Conservation (phyloP, 148 eudicot species). For the Tetragonia tetragonoides region DNA sequence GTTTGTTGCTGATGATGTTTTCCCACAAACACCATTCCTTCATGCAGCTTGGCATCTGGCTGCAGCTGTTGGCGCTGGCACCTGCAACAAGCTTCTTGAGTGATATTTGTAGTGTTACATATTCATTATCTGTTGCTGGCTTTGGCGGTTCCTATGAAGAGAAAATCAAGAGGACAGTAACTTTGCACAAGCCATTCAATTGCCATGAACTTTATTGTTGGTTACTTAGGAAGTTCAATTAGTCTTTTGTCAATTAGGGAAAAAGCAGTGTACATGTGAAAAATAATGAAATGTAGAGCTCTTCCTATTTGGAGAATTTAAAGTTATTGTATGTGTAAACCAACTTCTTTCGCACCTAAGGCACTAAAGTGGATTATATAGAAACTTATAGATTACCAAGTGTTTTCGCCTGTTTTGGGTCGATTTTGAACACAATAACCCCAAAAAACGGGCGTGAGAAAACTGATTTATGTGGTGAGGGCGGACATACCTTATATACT, state of each 20-base stretch:
- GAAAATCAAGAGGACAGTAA: neutral
- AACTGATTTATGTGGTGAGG: too few relatives aligned
- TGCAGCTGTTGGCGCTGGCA: conserved; percentile 84
- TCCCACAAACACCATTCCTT: conserved; percentile 72
- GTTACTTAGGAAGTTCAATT: neutral
- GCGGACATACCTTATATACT: too few relatives aligned
- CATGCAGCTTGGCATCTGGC: conserved; percentile 99
- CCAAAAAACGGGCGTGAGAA: too few relatives aligned
- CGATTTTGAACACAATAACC: too few relatives aligned
- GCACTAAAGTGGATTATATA: too few relatives aligned
- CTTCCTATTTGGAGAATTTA: too few relatives aligned
- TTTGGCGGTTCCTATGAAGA: neutral
- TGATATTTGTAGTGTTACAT: conserved; percentile 11
- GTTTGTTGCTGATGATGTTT: conserved; percentile 80
- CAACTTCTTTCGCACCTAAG: too few relatives aligned
- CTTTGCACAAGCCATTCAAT: neutral
- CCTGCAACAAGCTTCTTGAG: conserved; percentile 90
- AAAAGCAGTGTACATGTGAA: neutral
- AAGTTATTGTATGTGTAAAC: neutral
- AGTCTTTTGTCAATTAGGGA: neutral
- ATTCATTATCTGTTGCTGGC: neutral
- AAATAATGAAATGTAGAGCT: neutral
- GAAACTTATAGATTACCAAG: too few relatives aligned
- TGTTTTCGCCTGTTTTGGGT: too few relatives aligned
- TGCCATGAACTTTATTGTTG: too few relatives aligned